Base-by-base conservation (phyloP, 106 monocot species). In the Narthecium ossifragum region DNA sequence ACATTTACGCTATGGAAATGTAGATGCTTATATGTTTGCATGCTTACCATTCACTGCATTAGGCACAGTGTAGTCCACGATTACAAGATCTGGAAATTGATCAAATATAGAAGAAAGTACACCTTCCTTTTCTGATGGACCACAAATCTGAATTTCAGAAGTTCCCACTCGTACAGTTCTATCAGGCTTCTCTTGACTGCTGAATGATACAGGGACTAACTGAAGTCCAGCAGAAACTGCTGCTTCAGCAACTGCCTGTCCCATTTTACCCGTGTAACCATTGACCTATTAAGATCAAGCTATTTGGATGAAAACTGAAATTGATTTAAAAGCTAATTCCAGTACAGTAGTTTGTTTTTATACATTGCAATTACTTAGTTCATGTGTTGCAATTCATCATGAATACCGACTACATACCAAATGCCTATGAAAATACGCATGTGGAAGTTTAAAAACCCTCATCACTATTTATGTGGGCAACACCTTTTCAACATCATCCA, bases 1-100 rank as follows among this genome's bases (percentile, higher is more conserved):
- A 8, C 22, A 5, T 43, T 28, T 11, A 26, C 14, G 14, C n/a
- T n/a, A n/a, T n/a, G n/a, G n/a, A n/a, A n/a, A n/a, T n/a, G n/a
- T n/a, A n/a, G n/a, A n/a, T n/a, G n/a, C n/a, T n/a, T n/a, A n/a
- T n/a, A n/a, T n/a, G n/a, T n/a, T 4, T 24, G 28, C 18, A 31
- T 17, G 34, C 23, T 65, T 71, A 78, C 77, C 66, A 61, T 78
- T 78, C 6, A 78, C 77, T n/a, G 71, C 60, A 78, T 60, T 57
- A 32, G 77, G 77, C 33, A 75, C 79, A 26, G 88, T 93, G 50
- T 73, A 93, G 41, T 93, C 93, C 20, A 88, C 79, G 39, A 93
- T 72, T 10, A 93, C 49, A 43, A 88, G 52, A 85, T 88, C 63
- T 24, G 85, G 82, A 69, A 66, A 74, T 48, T 93, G 64, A 61